Base-by-base conservation (phyloP, 2,329 filamentous ascomycete genomes). In the Aspergillus hortae region DNA sequence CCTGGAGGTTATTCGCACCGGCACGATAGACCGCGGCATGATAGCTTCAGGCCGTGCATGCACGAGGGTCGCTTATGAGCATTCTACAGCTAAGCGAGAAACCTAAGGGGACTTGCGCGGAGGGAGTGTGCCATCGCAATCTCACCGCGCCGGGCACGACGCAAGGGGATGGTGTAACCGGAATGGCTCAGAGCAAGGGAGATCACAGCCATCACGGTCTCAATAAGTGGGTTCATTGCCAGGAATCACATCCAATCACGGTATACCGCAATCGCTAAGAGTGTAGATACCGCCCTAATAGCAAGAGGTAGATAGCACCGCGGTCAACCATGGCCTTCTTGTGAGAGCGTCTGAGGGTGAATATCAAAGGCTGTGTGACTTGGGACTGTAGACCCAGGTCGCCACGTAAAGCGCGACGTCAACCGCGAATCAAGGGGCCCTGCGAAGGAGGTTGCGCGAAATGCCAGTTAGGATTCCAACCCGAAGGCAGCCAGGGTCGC, bases 151-250 rank as follows among this genome's bases (percentile, higher is more conserved):
- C 27, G 44, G 17, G 17, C 43, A n/a, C 30, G 33, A 51, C 36
- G 52, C 45, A 51, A 51, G 52, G 48, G 46, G 43, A 38, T 25
- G 19, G 25, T 40, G n/a, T 12, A 33, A 25, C 36, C 36, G 41
- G 45, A 52, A 45, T 40, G n/a, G 12, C 33, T 17, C n/a, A 6
- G 21, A 40, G 49, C 52, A 55, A 52, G 52, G 52, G 52, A 49
- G 25, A 36, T 15, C 40, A 21, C 46, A 41, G 47, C 44, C 41
- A n/a, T 11, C 19, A 30, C 14, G 15, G 14, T 19, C 23, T 5
- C 21, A 35, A 12, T 38, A 7, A 17, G 2, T n/a, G 35, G 35
- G 35, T 7, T 14, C 14, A 38, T 38, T 38, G 11, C 35, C 35
- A 38, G 35, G 14, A n/a, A 38, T 38, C 35, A n/a, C 15, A 17